Conservation (phyloP, 2,329 filamentous ascomycete species). For the Colletotrichum paranaense region DNA sequence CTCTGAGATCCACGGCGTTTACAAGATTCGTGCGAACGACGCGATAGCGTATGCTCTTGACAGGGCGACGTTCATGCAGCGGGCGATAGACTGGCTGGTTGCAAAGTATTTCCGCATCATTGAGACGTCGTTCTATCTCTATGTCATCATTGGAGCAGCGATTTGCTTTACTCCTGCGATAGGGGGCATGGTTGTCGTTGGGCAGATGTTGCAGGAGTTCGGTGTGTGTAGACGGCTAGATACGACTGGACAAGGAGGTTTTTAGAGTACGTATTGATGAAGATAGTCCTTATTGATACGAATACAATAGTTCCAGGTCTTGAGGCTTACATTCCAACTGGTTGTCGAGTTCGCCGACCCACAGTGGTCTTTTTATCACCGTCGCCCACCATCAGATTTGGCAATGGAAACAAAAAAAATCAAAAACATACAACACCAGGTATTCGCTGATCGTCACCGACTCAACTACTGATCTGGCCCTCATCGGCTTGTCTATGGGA, state of each 20-base stretch:
- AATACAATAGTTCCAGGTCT: neutral
- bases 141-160: slow-evolving; percentile 10
- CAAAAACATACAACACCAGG: too few species aligned
- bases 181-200: slow-evolving; percentile 26
- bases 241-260: neutral
- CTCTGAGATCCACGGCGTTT: slow-evolving; percentile 24
- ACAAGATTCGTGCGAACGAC: slow-evolving; percentile 26
- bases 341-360: neutral
- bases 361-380: neutral
- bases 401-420: too few species aligned
- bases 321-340: neutral
- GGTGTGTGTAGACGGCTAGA: slow-evolving; percentile 28
- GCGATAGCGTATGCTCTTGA: slow-evolving; percentile 31
- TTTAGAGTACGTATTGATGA: accelerated
- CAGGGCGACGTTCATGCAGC: slow-evolving; percentile 22
- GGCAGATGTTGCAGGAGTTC: slow-evolving; percentile 25
- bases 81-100: slow-evolving; percentile 31
- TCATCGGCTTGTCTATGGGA: too few species aligned
- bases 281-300: neutral
- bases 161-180: slow-evolving; percentile 25
- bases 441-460: too few species aligned
- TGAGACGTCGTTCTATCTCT: slow-evolving; percentile 22
- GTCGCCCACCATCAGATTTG: too few species aligned
- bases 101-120: slow-evolving; percentile 29
- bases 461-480: too few species aligned